Evolutionary conservation across 2,329 filamentous ascomycete genomes (phyloP).

Genomic region (Aspergillus calidoustus): DNA sequence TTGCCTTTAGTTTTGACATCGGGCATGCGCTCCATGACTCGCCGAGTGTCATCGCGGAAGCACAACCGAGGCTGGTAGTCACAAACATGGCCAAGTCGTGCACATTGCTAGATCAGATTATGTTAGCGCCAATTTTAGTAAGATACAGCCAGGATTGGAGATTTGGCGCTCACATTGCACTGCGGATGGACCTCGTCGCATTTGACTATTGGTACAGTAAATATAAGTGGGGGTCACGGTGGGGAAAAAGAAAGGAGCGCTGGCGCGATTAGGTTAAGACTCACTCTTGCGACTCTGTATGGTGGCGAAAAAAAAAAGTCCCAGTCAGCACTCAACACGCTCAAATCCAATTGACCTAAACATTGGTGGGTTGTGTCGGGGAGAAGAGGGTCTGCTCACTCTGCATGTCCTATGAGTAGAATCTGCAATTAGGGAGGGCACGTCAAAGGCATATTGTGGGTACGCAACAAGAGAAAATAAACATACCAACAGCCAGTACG

Average conservation of each 20-base stretch:
- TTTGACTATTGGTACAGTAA: slow-evolving; percentile 48
- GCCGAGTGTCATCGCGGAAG: slow-evolving; percentile 59
- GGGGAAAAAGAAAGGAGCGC: not conserved
- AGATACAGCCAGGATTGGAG: slow-evolving; percentile 7
- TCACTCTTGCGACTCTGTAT: slow-evolving; percentile 49
- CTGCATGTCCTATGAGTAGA: slow-evolving; percentile 45
- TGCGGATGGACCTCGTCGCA: slow-evolving; percentile 60
- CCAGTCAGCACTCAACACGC: slow-evolving; percentile 17
- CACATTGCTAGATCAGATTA: slow-evolving; percentile 52
- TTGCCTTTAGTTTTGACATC: slow-evolving; percentile 58
- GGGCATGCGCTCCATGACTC: slow-evolving; percentile 56
- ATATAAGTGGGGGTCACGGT: slow-evolving; percentile 4
- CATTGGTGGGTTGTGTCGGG: not conserved
- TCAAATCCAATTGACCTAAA: not conserved
- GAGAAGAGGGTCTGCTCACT: slow-evolving; percentile 35
- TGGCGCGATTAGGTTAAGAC: slow-evolving; percentile 10
- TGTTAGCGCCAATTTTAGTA: slow-evolving; percentile 14
- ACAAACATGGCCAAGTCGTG: slow-evolving; percentile 59
- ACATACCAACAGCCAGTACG: slow-evolving; percentile 59
- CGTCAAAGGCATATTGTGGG: not conserved
- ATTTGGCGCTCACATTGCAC: slow-evolving; percentile 52
- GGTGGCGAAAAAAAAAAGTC: slow-evolving; percentile 7
- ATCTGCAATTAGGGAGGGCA: slow-evolving; percentile 17
- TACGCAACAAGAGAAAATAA: slow-evolving; percentile 3
- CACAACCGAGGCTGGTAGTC: slow-evolving; percentile 62